Conservation (phyloP, 2,329 filamentous ascomycete genomes). For the Dactylellina sp. region DNA sequence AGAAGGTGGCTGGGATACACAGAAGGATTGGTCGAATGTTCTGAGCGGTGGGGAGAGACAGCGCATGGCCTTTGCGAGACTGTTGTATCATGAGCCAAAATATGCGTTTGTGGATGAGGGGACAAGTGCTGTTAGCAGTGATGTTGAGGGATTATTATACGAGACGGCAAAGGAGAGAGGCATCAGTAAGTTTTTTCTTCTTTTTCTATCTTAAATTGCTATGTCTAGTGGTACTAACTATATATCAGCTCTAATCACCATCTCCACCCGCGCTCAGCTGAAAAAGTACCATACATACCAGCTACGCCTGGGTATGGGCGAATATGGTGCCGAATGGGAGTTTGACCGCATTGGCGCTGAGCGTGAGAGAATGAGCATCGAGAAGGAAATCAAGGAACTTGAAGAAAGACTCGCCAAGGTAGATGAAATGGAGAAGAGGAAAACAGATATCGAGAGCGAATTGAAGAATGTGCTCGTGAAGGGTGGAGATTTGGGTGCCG, state of each 20-base stretch:
- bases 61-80: conserved; percentile 86
- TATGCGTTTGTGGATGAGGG: conserved; percentile 97
- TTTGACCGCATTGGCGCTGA: conserved; percentile 94
- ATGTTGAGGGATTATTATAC: conserved; percentile 93
- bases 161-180: conserved; percentile 92
- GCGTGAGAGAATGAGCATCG: conserved; percentile 90
- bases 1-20: conserved; percentile 95
- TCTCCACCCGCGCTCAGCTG: conserved; percentile 91
- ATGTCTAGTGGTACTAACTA: conserved; percentile 20
- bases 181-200: conserved; percentile 76
- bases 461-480: conserved; percentile 74
- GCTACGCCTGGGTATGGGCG: conserved; percentile 82
- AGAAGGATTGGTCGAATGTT: conserved; percentile 98
- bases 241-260: conserved; percentile 83
- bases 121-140: conserved; percentile 90
- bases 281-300: conserved; percentile 97
- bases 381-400: conserved; percentile 88
- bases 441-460: conserved; percentile 84
- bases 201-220: conserved; percentile 8
- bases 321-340: conserved; percentile 86
- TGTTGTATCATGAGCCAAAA: conserved; percentile 93
- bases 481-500: conserved; percentile 60
- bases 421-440: conserved; percentile 82
- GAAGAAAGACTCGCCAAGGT: conserved; percentile 83
- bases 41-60: conserved; percentile 98